Evolutionary conservation across 2,329 filamentous ascomycete genomes (phyloP), one percentile per base, ranked within the genome.

Genomic region (Ilyonectria mors-panacis): DNA sequence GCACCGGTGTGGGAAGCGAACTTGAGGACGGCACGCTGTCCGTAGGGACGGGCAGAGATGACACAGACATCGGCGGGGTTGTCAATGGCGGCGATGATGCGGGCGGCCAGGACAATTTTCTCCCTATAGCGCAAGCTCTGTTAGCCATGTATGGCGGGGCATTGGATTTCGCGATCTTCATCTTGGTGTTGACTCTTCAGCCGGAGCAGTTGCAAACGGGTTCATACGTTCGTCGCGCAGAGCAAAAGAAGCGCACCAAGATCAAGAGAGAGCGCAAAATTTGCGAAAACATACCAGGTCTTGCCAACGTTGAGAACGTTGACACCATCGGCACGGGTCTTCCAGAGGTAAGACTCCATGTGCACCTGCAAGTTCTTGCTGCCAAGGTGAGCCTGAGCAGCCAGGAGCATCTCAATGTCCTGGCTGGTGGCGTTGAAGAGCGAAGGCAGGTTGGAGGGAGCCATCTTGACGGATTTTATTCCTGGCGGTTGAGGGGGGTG

Each of bases 311-410:
- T 99, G 86, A 99, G 90, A 77, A 99, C 91, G 85, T 99, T 99
- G 88, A 99, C 92, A 87, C 96, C 96, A 81, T 99, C 97, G 76
- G 94, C 92, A 83, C 96, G 94, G 85, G 94, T 97, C 93, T 99
- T 99, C 95, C 95, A 99, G 82, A 99, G 92, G 90, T 99, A 99
- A 78, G 94, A 93, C 88, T 97, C 94, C 94, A 98, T 98, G 90
- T 98, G 95, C 83, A 97, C 94, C 91, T 98, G 96, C 81, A 99
- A 86, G 92, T 99, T 99, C 94, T 98, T 98, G 87, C 92, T 94
- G 81, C 96, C 96, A 80, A 98, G 91, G 87, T 99, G 97, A 87
- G 89, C 91, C 88, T 98, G 95, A 81, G 97, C 95, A 82, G 95
- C 93, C 80, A 99, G 93, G 83, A 99, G 94, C 93, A 95, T 96